phyloP scores from a whole-genome alignment of 75 land plant species.

The Selaginella tamariscina region DNA sequence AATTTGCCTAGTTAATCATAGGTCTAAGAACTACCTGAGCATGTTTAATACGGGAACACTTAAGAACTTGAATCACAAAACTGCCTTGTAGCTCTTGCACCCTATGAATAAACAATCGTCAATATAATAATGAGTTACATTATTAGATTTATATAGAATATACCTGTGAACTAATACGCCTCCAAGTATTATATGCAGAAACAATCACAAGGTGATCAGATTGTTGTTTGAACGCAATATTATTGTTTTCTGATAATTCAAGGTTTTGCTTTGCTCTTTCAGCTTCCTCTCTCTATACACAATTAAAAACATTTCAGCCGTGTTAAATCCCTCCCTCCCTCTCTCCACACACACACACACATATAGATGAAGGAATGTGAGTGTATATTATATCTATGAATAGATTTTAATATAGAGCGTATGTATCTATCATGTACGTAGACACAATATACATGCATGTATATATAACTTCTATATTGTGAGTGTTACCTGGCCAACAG shows the following conservation, averaged over 20 bases:
- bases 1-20: too few species aligned
- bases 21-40: conserved; percentile 64
- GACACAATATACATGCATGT: neutral
- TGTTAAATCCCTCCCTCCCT: too few species aligned
- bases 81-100: conserved; percentile 52
- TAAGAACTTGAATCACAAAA: conserved; percentile 55
- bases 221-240: conserved; percentile 34
- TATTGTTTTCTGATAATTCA: conserved; percentile 26
- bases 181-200: conserved; percentile 68
- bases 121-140: neutral
- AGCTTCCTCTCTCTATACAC: conserved; percentile 54
- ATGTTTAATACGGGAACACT: conserved; percentile 66
- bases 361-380: neutral
- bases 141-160: neutral
- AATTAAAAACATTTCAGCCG: too few species aligned
- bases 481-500: conserved; percentile 89
- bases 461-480: neutral
- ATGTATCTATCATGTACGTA: neutral
- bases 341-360: too few species aligned
- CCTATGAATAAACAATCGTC: conserved; percentile 45
- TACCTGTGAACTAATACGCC: conserved; percentile 46
- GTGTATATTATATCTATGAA: too few species aligned
- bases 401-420: neutral
- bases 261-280: conserved; percentile 57
- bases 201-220: conserved; percentile 77